Evolutionary conservation across 768 basidiomycete genomes (phyloP), one percentile per base, ranked within the genome.

Genomic region (Russula olivacea): DNA sequence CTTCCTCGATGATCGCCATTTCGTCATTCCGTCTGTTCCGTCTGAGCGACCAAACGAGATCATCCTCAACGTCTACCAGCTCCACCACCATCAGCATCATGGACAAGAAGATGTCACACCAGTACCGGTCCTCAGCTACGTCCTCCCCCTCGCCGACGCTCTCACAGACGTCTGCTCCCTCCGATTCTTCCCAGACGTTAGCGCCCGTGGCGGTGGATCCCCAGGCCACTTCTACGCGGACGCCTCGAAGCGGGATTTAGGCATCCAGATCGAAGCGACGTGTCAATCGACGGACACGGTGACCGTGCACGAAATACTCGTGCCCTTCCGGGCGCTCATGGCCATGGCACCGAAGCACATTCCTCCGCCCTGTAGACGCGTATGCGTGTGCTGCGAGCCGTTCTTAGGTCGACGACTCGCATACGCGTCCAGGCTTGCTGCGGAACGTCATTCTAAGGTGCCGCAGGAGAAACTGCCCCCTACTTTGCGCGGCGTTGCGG

Each of bases 131-230:
- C 50, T 49, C 38, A 15, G 28, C 50, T 51, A 59, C n/a, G 50
- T 32, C 38, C 49, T 59, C 15, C 12, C 58, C 58, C 19, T 59
- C 8, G 25, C 48, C n/a, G 49, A 59, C n/a, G 49, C 30, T 1
- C 19, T 59, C 50, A 9, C 25, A 1, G 6, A 30, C 19, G 10
- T 59, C 40, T n/a, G 8, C 49, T 28, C 49, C 4, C 58, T 59
- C 21, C 58, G 58, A 3, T 59, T 59, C 38, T 59, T 59, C 58
- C 49, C 58, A 1, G 58, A 59, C 28, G 58, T 59, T 38, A 41
- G 38, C 38, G 58, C 49, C 15, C 58, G 38, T 14, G 25, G 40
- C 36, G 58, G 58, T 8, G 58, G 49, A 2, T 40, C 58, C n/a
- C 36, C 58, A 1, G 58, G 58, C 8, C 49, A 59, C 49, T 59